Percentiles rank a stretch among this genome's conserved stretches.
phyloP scores from a whole-genome alignment of 177 flowering plant species.

The Vitis hybrid region DNA sequence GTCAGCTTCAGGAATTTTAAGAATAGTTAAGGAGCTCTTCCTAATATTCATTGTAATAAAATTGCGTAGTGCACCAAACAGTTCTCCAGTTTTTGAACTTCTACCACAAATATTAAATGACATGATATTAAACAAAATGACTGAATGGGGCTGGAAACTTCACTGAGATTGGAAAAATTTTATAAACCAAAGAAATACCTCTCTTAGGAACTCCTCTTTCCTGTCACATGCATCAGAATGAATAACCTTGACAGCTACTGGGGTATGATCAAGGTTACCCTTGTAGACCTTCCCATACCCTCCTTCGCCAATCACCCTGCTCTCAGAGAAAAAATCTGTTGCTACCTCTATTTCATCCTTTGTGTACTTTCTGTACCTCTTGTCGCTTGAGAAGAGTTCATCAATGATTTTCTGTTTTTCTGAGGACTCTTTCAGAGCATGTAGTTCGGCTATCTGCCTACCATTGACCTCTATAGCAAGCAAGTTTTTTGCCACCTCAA shows the following conservation, averaged over 20 bases:
- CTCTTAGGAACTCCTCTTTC: slow-evolving; percentile 79
- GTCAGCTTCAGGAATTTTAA: too few relatives aligned
- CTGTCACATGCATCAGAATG: slow-evolving; percentile 47
- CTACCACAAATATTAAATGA: too few relatives aligned
- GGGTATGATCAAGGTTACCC: slow-evolving; percentile 74
- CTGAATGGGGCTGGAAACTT: neutral
- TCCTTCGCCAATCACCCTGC: slow-evolving; percentile 81
- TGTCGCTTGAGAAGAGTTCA: slow-evolving; percentile 50
- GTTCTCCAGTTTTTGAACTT: too few relatives aligned
- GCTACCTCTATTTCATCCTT: slow-evolving; percentile 69
- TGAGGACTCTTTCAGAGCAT: slow-evolving; percentile 48
- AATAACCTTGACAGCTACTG: slow-evolving; percentile 87
- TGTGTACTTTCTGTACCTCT: slow-evolving; percentile 72
- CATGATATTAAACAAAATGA: neutral
- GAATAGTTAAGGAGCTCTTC: too few relatives aligned
- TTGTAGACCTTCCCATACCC: slow-evolving; percentile 86
- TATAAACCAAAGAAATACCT: slow-evolving; percentile 39
- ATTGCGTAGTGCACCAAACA: too few relatives aligned
- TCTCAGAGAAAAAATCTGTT: slow-evolving; percentile 62
- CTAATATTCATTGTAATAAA: too few relatives aligned
- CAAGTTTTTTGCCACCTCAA: slow-evolving; percentile 60
- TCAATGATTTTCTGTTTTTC: slow-evolving; percentile 64
- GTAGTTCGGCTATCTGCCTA: slow-evolving; percentile 68
- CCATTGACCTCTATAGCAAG: slow-evolving; percentile 62
- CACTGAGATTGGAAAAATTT: neutral